Percentiles rank a stretch among this genome's conserved stretches.
These are phyloP conservation scores for Selaginella moellendorffii DNA, from an alignment of 75 land plant species.

Conservation along the genomic window DNA sequence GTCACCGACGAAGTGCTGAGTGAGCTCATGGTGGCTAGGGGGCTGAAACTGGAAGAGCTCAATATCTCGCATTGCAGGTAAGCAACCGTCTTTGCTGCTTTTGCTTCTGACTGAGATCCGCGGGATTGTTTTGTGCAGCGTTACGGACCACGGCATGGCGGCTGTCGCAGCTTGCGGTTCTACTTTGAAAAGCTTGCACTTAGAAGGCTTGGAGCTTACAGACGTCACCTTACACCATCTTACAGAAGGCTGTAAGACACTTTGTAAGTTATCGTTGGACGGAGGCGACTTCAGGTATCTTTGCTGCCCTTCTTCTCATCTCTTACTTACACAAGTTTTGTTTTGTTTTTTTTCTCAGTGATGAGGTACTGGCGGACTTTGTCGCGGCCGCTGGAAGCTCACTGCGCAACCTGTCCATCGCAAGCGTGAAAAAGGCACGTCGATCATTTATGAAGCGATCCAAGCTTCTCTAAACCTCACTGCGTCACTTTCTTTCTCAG, in stretches of 20 bases:
- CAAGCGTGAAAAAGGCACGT: background rate
- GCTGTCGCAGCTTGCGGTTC: background rate
- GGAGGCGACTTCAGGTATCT: background rate
- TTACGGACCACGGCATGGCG: background rate
- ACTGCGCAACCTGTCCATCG: background rate
- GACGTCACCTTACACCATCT: background rate
- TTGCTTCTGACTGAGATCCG: too few relatives aligned
- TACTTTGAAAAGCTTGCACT: background rate
- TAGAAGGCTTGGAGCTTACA: background rate
- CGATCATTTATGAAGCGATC: background rate
- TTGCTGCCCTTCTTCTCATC: background rate
- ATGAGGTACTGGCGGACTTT: background rate
- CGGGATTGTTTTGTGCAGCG: background rate
- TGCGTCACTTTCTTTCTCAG: background rate
- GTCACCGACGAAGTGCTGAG: background rate
- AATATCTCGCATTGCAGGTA: background rate
- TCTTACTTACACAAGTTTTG: too few relatives aligned
- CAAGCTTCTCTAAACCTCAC: too few relatives aligned
- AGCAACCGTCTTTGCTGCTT: too few relatives aligned
- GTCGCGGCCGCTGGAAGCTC: background rate
- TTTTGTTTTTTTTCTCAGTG: background rate
- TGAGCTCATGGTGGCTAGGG: background rate
- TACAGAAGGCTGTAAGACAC: background rate
- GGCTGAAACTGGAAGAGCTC: background rate
- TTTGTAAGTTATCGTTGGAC: background rate